Evolutionary conservation across 768 basidiomycete species (phyloP), one percentile per base, ranked within the genome.

Genomic region (Leccinum longicurvipes): DNA sequence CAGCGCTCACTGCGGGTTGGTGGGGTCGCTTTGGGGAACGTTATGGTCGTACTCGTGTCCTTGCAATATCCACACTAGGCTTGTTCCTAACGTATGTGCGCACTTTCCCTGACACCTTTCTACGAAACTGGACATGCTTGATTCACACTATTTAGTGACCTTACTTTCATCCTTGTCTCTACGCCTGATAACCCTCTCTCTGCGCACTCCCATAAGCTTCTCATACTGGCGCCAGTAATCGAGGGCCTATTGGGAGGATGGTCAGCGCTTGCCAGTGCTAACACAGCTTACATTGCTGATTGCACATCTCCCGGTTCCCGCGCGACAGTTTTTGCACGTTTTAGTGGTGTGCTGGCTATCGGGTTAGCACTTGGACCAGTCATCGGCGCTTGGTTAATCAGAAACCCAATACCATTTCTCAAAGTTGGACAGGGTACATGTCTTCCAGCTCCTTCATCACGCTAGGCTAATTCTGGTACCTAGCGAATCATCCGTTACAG

Each of bases 271-370:
- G 82, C 67, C 65, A 84, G 72, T 70, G 89, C 81, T 63, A 86
- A 77, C 72, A 85, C 74, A 67, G 90, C 74, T 61, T 89, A 74
- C 77, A 83, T 80, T 72, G 87, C 89, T 71, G 78, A 82, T 74
- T 91, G 89, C 65, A 93, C 91, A 3, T 87, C 87, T n/a, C 77
- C 83, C 44, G 91, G 90, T 42, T 91, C 91, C 9, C 83, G 90
- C 41, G 81, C 91, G 1, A 78, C 82, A 39, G 82, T 85, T 44
- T 85, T 85, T 57, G 81, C 83, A 12, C 79, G 82, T 5, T 80
- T 93, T 49, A 80, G 83, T 54, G 93, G 93, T 3, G 83, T 91
- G 53, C 78, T 87, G 47, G 91, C 85, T 73, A 69, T 86, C 32
- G 93, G 93, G 5, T 77, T 94, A 53, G 84, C 93, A 0, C 63